A percentile compares a stretch with the other conserved stretches of the same genome.
These are phyloP conservation scores for Saturnispora diversa DNA, from an alignment of 805 yeast species.

Conservation along the genomic window DNA sequence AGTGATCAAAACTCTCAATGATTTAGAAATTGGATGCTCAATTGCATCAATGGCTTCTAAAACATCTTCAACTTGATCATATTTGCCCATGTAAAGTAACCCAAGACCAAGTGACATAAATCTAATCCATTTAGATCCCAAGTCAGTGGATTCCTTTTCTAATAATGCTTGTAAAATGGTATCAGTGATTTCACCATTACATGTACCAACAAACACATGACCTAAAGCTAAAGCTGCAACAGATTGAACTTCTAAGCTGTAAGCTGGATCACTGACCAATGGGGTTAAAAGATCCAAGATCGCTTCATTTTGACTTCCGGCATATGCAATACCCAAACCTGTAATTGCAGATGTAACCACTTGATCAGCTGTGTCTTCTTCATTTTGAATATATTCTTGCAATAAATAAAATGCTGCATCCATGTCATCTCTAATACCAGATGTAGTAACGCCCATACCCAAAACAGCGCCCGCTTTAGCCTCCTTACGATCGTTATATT, in stretches of 20 bases:
- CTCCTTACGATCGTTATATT: conserved; percentile 78
- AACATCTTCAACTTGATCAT: conserved; percentile 90
- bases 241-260: conserved; percentile 70
- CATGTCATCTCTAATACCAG: conserved; percentile 92
- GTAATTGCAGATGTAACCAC: conserved; percentile 75
- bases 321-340: conserved; percentile 90
- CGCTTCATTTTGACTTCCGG: conserved; percentile 87
- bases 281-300: conserved; percentile 73
- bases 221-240: conserved; percentile 89
- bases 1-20: conserved; percentile 81
- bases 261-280: conserved; percentile 66
- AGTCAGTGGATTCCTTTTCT: conserved; percentile 72
- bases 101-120: conserved; percentile 91
- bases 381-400: conserved; percentile 53
- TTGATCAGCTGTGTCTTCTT: conserved; percentile 47
- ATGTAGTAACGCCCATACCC: conserved; percentile 88
- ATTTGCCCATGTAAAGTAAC: conserved; percentile 83
- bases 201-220: conserved; percentile 90
- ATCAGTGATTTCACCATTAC: conserved; percentile 91
- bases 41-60: conserved; percentile 90
- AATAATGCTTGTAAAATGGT: conserved; percentile 82
- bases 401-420: conserved; percentile 85
- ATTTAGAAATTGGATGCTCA: conserved; percentile 87
- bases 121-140: conserved; percentile 79
- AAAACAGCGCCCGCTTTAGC: conserved; percentile 93